Evolutionary conservation across 352 stramenopile species (phyloP), one percentile per base, ranked within the genome.

Genomic region (Pythium monospermum): DNA sequence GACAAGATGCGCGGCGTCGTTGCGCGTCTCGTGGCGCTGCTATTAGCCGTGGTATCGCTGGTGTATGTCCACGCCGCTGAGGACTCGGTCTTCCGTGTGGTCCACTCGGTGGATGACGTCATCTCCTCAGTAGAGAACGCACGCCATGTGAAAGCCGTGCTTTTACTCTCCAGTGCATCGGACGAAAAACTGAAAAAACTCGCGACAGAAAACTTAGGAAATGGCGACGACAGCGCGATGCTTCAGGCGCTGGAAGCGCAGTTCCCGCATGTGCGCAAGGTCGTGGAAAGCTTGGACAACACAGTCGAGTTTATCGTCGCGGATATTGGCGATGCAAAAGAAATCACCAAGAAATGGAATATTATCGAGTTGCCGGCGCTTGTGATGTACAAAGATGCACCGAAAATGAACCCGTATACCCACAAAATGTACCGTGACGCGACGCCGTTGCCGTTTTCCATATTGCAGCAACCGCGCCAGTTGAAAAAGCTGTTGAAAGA

Each of bases 371-470:
- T 83, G 1, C 81, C 81, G 2, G 72, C 70, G 21, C 50, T 92
- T 7, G 50, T 87, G 3, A 31, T 86, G 21, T 88, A 84, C 59
- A 75, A 68, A 40, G 78, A 84, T 26, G 53, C 50, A 21, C 81
- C 81, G 0, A 75, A 86, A 26, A 57, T 71, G 63, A 92, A 92
- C 46, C 81, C 81, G 7, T 92, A 92, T 58, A 87, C 78, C 16
- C 66, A 70, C 15, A 72, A 73, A 41, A 43, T 70, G 47, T 92
- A 90, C 45, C 67, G 81, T 37, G 66, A 82, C 31, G 56, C 77
- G 12, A 55, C 63, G 35, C 32, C 71, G 15, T 47, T 47, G 19
- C 62, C 78, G 15, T 51, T 68, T 1, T 27, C 49, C 8, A 43
- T 83, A 38, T 57, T 85, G 18, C 48, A 80, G 13, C 61, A 84